Evolutionary conservation across 306 rosid species (phyloP).

Genomic region (Carpinus viminea): DNA sequence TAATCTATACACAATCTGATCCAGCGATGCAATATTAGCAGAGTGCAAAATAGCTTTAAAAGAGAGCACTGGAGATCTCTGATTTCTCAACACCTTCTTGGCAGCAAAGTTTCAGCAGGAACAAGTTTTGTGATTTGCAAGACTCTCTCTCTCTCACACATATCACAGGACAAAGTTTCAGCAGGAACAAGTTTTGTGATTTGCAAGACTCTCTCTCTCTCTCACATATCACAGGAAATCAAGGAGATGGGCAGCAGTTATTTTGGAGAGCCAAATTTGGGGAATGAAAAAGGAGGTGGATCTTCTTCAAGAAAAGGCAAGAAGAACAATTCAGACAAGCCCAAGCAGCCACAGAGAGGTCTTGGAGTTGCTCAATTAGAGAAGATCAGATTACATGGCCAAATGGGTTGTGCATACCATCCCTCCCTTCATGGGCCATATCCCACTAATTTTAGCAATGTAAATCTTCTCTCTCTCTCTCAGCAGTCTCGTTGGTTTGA

Average conservation of each 20-base stretch:
- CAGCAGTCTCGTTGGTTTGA: not conserved
- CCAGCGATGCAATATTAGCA: constrained; percentile 96
- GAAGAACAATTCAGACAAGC: constrained; percentile 80
- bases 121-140: constrained; percentile 50
- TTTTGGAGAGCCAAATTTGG: constrained; percentile 86
- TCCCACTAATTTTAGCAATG: constrained; percentile 57
- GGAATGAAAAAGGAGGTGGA: constrained; percentile 54
- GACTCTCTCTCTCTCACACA: constrained; percentile 1
- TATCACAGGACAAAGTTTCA: not conserved
- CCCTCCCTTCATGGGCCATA: constrained; percentile 49
- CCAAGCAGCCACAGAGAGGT: constrained; percentile 98
- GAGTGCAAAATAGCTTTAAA: constrained; percentile 50
- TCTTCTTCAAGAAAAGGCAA: constrained; percentile 70
- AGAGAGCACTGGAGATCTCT: constrained; percentile 63
- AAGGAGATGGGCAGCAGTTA: constrained; percentile 62
- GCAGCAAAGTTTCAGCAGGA: constrained; percentile 22
- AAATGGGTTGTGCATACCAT: constrained; percentile 46
- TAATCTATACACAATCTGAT: constrained; percentile 88
- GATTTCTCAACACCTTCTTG: constrained; percentile 39
- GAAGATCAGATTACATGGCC: constrained; percentile 96
- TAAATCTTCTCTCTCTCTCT: constrained; percentile 26
- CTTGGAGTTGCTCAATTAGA: constrained; percentile 98
- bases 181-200: no score
- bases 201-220: not conserved
- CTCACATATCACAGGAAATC: constrained; percentile 2